These are phyloP conservation scores for Arthrobotrys entomopaga DNA, from an alignment of 2,329 filamentous ascomycete species.

Conservation along the genomic window DNA sequence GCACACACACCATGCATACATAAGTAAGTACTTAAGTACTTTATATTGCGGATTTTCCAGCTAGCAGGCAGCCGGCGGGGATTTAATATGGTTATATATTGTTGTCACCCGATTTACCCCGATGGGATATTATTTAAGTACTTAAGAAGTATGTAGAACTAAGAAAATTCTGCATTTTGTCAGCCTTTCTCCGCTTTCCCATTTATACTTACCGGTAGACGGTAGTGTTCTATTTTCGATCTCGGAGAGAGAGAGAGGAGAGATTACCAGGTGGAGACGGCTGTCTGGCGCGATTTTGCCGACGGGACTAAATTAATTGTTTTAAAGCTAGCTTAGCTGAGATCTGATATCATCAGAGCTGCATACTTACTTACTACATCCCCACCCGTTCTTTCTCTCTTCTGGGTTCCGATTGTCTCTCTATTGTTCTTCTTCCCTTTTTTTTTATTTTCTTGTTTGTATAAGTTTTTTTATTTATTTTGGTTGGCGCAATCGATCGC, in stretches of 20 bases:
- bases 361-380: not conserved
- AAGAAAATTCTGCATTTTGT: no score
- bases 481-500: no score
- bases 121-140: no score
- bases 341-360: not conserved
- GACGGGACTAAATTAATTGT: slow-evolving; percentile 11
- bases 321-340: not conserved
- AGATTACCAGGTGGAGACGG: not conserved
- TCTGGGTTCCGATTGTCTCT: no score
- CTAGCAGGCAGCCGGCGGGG: not conserved
- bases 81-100: slow-evolving; percentile 24
- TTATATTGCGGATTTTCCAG: no score
- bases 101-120: slow-evolving; percentile 23
- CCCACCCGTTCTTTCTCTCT: slow-evolving; percentile 27
- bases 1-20: not conserved
- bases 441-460: no score
- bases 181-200: slow-evolving; percentile 12
- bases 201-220: not conserved
- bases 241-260: not conserved
- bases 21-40: no score
- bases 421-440: no score
- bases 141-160: no score
- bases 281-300: slow-evolving; percentile 6
- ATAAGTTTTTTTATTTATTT: no score
- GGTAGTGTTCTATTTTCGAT: not conserved